Base-by-base conservation (phyloP, 768 basidiomycete species). In the Royoungia palumana region DNA sequence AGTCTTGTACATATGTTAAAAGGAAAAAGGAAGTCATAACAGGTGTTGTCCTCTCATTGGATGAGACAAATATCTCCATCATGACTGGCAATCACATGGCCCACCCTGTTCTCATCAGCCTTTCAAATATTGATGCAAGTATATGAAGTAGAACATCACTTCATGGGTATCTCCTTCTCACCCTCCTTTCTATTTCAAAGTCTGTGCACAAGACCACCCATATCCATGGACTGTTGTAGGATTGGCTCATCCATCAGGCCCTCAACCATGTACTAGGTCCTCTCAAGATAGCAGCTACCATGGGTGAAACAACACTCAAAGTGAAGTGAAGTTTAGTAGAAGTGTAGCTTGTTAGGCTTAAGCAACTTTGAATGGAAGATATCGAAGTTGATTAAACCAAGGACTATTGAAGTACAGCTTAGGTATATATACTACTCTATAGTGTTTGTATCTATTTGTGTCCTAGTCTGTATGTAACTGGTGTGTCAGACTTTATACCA, bases 131-230 rank as follows among this genome's bases (percentile, higher is more conserved):
- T 13, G 12, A 20, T 12, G 20, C 19, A 20, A 21, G 9, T 6
- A 38, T 38, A 13, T 12, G 10, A 11, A 20, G 12, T 11, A 36
- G 36, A 17, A 48, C 20, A 4, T 51, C 35, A 4, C 5, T 46
- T 5, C 44, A 50, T 24, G 27, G 27, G 0, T 65, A 56, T 25
- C 9, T 60, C 0, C 54, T 64, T 2, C 30, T 54, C 0, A 50
- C 56, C 2, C 45, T 65, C 4, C 10, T 49, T 0, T 25, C 35
- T 13, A 35, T 49, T 3, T 6, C 25, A 3, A 36, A 6, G 3
- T 49, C 43, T 5, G 30, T 49, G 14, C 35, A 43, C 27, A 49
- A 44, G 16, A 32, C 38, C 4, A 37, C 35, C 4, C 5, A 6
- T 3, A 17, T 49, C 2, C n/a, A 5, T 1, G n/a, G 42, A 5